These are phyloP conservation scores for Mycena haematopus DNA, from an alignment of 768 basidiomycete species.

Conservation along the genomic window DNA sequence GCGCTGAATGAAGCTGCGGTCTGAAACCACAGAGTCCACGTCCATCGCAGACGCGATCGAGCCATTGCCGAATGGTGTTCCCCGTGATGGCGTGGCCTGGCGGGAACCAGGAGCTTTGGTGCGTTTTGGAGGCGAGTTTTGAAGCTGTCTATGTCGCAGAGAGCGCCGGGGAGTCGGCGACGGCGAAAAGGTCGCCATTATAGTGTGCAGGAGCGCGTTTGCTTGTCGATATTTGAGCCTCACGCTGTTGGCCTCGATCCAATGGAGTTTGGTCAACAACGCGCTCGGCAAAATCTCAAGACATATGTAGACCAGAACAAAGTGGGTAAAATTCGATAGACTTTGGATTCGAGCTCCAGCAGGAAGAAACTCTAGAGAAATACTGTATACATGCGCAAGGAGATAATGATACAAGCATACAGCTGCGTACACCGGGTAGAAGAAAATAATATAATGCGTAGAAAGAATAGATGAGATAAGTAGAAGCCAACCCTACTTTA, in stretches of 20 bases:
- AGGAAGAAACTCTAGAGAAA: neutral
- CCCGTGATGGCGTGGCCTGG: slow-evolving; percentile 48
- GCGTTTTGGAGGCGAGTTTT: slow-evolving; percentile 40
- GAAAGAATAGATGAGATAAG: neutral
- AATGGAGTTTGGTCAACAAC: no score
- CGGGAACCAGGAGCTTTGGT: slow-evolving; percentile 44
- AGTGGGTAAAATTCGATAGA: no score
- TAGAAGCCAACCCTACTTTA: slow-evolving; percentile 8
- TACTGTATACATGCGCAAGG: slow-evolving; percentile 19
- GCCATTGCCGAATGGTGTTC: slow-evolving; percentile 41
- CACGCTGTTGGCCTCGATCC: neutral
- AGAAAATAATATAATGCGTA: slow-evolving; percentile 26
- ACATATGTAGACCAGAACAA: no score
- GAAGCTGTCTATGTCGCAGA: slow-evolving; percentile 40
- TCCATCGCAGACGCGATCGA: slow-evolving; percentile 68
- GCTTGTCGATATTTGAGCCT: slow-evolving; percentile 10
- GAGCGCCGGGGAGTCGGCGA: slow-evolving; percentile 67
- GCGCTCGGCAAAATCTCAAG: no score
- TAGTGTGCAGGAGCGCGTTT: slow-evolving; percentile 14
- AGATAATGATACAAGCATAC: slow-evolving; percentile 26
- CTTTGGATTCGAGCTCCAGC: no score
- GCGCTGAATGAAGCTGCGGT: slow-evolving; percentile 41
- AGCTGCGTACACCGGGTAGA: slow-evolving; percentile 14
- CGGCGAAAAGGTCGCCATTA: slow-evolving; percentile 67
- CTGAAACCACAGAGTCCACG: slow-evolving; percentile 56